Evolutionary conservation across 768 basidiomycete species (phyloP).

Genomic region (Clitopilus hobsonii): DNA sequence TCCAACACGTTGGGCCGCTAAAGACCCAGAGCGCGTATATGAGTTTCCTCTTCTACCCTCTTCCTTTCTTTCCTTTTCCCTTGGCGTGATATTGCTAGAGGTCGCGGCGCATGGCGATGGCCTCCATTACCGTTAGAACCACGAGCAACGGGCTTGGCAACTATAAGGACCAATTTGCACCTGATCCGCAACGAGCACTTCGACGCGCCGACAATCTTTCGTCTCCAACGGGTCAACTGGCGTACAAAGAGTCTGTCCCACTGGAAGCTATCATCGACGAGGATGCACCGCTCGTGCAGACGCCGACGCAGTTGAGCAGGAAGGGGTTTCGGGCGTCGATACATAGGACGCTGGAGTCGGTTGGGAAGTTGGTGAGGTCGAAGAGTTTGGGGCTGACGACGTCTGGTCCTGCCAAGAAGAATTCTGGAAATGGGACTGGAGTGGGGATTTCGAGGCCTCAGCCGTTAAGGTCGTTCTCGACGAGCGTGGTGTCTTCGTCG

Average conservation of each 20-base stretch:
- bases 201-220: slow-evolving; percentile 33
- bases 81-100: too few relatives aligned
- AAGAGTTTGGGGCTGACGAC: background rate
- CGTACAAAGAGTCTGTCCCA: slow-evolving; percentile 13
- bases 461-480: background rate
- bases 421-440: background rate
- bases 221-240: slow-evolving; percentile 23
- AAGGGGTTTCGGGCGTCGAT: background rate
- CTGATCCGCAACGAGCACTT: slow-evolving; percentile 16
- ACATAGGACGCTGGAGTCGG: background rate
- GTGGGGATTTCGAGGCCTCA: background rate
- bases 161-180: background rate
- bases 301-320: background rate
- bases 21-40: background rate
- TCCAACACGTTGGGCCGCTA: background rate
- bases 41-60: background rate
- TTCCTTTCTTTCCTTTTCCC: background rate
- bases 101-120: too few relatives aligned
- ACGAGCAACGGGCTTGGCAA: background rate
- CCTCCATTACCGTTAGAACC: too few relatives aligned
- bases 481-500: background rate
- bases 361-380: background rate
- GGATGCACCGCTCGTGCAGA: background rate
- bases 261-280: background rate
- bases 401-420: background rate